Evolutionary conservation across 139 green algal species (phyloP).

Genomic region (Chlorella sorokiniana): DNA sequence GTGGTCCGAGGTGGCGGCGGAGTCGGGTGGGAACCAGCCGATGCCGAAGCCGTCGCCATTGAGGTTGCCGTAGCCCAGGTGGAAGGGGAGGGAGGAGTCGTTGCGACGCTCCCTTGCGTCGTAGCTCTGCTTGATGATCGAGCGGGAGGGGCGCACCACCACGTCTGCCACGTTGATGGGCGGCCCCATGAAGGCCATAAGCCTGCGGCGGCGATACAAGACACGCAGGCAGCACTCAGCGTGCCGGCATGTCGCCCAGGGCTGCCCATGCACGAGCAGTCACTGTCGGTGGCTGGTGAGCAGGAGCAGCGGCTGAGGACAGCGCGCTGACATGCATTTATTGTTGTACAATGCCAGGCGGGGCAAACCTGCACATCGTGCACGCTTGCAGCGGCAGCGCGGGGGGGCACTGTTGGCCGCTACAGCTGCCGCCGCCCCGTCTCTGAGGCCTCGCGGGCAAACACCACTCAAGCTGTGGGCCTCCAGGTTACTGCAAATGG

Average conservation of each 20-base stretch:
- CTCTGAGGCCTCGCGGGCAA: too few species aligned
- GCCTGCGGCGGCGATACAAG: neutral
- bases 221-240: neutral
- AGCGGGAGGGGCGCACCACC: constrained; percentile 77
- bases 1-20: constrained; percentile 41
- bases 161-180: constrained; percentile 85
- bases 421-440: too few species aligned
- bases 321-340: neutral
- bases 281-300: neutral
- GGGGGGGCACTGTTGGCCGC: too few species aligned
- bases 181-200: constrained; percentile 88
- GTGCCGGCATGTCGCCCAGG: neutral
- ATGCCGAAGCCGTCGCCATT: constrained; percentile 97
- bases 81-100: constrained; percentile 71
- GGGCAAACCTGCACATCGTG: too few species aligned
- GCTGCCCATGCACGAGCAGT: neutral
- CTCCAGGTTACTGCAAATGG: too few species aligned
- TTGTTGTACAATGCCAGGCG: too few species aligned
- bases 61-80: constrained; percentile 87
- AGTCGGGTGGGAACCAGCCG: constrained; percentile 78
- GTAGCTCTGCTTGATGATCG: constrained; percentile 96
- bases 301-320: neutral
- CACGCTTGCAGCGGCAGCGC: too few species aligned
- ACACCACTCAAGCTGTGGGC: too few species aligned
- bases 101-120: constrained; percentile 86